Base-by-base conservation (phyloP, 164 flowering plant genomes). In the Akebia trifoliata region DNA sequence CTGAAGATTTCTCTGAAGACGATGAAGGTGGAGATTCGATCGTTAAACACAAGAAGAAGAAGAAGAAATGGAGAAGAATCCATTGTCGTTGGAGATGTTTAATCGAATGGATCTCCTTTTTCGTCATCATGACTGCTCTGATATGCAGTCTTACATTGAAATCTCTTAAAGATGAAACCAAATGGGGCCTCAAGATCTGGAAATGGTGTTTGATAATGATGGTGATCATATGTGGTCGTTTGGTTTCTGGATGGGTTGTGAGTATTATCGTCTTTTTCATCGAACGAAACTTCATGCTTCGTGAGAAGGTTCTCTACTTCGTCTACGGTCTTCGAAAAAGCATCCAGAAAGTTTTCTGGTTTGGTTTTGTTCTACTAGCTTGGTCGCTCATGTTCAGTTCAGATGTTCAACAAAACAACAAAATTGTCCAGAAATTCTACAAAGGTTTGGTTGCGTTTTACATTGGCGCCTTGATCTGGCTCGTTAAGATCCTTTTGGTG, bases 241-340 rank as follows among this genome's bases (percentile, higher is more conserved):
- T 76, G 0, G 74, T 78, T 7, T 59, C 80, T 0, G 76, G 67
- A 0, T 76, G 78, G 80, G 28, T 66, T 0, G 61, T 81, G 0
- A 36, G 60, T 0, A n/a, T 77, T 20, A 14, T 65, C 11, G 81
- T 77, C 2, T 75, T 74, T 54, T 10, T 81, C 38, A 74, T 81
- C 14, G 79, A 78, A 44, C 56, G 72, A 0, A 76, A 81, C 48
- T 81, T 76, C 71, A 59, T 81, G 75, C 70, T 81, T 0, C 34
- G 73, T 11, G 71, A 78, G 29, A 71, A 64, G 53, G 81, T 81
- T 4, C 59, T 80, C 5, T 76, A 80, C 55, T 80, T 80, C 35
- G 81, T 80, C 6, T 78, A 67, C 18, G 85, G 85, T 0, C 45
- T 80, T 1, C 50, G 80, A 0, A 72, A 62, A 32, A 68, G 73